phyloP scores from a whole-genome alignment of 306 rosid genomes.

The Cucumis cinereus region DNA sequence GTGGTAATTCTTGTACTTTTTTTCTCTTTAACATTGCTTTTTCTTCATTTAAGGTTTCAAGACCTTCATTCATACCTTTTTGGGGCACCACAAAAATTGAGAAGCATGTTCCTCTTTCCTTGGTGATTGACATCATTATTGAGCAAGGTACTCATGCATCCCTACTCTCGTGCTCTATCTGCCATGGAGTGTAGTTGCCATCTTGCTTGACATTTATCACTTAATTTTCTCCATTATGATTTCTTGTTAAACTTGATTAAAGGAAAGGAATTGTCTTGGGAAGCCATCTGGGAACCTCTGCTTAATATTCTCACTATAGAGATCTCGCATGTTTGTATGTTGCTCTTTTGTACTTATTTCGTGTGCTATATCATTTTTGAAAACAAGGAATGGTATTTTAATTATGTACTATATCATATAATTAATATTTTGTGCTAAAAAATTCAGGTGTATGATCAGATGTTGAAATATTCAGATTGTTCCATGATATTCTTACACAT shows the following conservation, averaged over 20 bases:
- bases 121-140: conserved; percentile 70
- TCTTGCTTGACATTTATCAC: not conserved
- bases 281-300: not conserved
- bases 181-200: not conserved
- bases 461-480: not conserved
- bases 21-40: not conserved
- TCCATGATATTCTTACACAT: not conserved
- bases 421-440: not conserved
- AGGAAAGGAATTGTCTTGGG: not conserved
- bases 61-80: conserved; percentile 83
- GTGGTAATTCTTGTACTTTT: not conserved
- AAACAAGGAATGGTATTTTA: not conserved
- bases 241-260: not conserved
- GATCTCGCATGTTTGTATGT: not conserved
- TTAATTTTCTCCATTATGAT: not conserved
- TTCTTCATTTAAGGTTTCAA: conserved; percentile 42
- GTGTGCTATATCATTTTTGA: not conserved
- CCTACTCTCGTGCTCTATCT: not conserved
- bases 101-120: conserved; percentile 54
- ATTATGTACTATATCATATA: not conserved
- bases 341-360: not conserved
- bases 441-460: not conserved
- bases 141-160: conserved; percentile 60
- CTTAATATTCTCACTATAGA: not conserved
- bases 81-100: conserved; percentile 54